Conservation (phyloP, 2,329 filamentous ascomycete species). For the Cladophialophora carrionii region DNA sequence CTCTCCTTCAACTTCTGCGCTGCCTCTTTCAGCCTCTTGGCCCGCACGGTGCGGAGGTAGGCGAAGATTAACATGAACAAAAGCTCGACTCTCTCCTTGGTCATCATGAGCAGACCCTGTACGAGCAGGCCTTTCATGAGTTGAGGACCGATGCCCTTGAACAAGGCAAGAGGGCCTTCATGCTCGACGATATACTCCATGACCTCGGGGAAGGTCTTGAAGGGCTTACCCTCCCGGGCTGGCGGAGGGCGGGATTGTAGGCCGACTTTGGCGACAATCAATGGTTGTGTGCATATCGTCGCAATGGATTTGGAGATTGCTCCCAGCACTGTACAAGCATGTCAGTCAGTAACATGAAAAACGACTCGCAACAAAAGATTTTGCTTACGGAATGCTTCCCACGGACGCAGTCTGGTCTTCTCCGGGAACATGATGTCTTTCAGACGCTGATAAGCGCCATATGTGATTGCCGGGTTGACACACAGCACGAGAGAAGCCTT, state of each 20-base stretch:
- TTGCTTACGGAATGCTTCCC: slow-evolving; percentile 86
- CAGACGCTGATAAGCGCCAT: slow-evolving; percentile 91
- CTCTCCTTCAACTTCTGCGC: slow-evolving; percentile 50
- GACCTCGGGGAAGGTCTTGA: slow-evolving; percentile 90
- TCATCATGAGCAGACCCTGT: slow-evolving; percentile 98
- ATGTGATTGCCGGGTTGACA: slow-evolving; percentile 95
- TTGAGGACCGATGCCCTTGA: slow-evolving; percentile 96
- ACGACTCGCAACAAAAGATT: not conserved
- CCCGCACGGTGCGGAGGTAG: slow-evolving; percentile 72
- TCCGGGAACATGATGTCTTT: slow-evolving; percentile 77
- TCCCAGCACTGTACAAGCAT: slow-evolving; percentile 69
- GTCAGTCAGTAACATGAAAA: slow-evolving; percentile 3
- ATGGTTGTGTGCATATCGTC: slow-evolving; percentile 87
- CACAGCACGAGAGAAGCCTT: slow-evolving; percentile 96
- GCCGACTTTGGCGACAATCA: slow-evolving; percentile 97
- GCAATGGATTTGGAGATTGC: slow-evolving; percentile 91
- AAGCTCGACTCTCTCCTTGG: slow-evolving; percentile 93
- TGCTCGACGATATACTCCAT: slow-evolving; percentile 92
- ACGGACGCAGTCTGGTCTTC: slow-evolving; percentile 73
- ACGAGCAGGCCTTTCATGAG: slow-evolving; percentile 90
- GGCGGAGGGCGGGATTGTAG: slow-evolving; percentile 91
- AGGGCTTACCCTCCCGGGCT: slow-evolving; percentile 81
- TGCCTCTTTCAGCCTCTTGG: slow-evolving; percentile 69
- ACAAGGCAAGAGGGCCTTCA: slow-evolving; percentile 80
- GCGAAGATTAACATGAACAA: slow-evolving; percentile 83